phyloP scores from a whole-genome alignment of 768 basidiomycete species.

The Suillus americanus region DNA sequence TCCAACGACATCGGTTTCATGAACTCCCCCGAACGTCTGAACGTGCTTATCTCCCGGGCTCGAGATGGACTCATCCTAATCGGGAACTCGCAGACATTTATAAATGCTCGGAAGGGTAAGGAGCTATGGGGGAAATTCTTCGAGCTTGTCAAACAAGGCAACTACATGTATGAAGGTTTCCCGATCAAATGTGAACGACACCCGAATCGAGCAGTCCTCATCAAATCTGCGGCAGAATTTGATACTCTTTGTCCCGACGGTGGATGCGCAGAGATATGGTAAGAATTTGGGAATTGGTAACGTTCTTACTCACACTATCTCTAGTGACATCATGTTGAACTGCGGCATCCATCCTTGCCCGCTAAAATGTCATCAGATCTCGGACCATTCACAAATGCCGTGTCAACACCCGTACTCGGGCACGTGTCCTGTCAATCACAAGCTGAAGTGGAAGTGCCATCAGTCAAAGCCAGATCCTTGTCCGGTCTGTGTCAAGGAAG shows the following conservation, averaged over 20 bases:
- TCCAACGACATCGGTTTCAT: constrained; percentile 67
- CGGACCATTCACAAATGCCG: constrained; percentile 51
- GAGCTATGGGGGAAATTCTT: constrained; percentile 55
- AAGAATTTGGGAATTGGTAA: constrained; percentile 14
- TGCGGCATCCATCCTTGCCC: constrained; percentile 57
- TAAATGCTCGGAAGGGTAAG: constrained; percentile 46
- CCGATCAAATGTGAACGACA: constrained; percentile 62
- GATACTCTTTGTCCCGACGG: constrained; percentile 56
- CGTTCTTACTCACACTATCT: not conserved
- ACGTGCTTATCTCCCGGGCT: constrained; percentile 69
- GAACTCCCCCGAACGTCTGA: constrained; percentile 66
- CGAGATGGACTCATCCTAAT: constrained; percentile 65
- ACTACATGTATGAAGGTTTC: constrained; percentile 57
- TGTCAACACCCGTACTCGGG: constrained; percentile 40
- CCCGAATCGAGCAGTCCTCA: constrained; percentile 35
- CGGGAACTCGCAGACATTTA: constrained; percentile 63
- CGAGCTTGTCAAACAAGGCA: constrained; percentile 37
- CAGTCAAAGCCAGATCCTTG: constrained; percentile 39
- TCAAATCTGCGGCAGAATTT: constrained; percentile 49
- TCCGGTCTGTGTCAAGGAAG: constrained; percentile 45
- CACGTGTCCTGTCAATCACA: constrained; percentile 47
- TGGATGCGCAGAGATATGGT: constrained; percentile 64
- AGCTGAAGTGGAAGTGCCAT: constrained; percentile 43
- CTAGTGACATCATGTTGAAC: constrained; percentile 45
- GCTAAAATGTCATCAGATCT: constrained; percentile 59